phyloP scores from a whole-genome alignment of 164 flowering plant species.

The Piper longum region DNA sequence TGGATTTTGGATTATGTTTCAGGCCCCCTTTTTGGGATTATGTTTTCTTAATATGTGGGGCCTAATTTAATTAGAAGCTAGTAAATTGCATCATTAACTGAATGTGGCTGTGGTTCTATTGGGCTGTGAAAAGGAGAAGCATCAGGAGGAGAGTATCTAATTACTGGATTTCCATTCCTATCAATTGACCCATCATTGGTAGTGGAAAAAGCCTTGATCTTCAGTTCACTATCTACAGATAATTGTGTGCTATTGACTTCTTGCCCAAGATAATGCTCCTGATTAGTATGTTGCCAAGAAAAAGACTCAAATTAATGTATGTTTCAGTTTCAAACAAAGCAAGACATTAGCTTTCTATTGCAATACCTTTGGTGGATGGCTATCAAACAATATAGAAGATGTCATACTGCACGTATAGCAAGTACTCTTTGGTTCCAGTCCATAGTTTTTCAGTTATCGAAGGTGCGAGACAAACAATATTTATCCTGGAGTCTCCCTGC shows the following conservation, averaged over 20 bases:
- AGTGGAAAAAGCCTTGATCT: not conserved
- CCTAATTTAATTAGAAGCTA: too few relatives aligned
- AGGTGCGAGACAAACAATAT: not conserved
- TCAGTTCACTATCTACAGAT: constrained; percentile 2
- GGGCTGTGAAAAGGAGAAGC: too few relatives aligned
- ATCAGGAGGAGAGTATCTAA: too few relatives aligned
- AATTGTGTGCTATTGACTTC: not conserved
- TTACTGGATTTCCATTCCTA: constrained; percentile 7
- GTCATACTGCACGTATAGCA: not conserved
- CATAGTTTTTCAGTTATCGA: not conserved
- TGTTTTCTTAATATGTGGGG: too few relatives aligned
- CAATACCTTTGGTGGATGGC: not conserved
- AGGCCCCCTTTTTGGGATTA: too few relatives aligned
- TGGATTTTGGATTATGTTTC: too few relatives aligned
- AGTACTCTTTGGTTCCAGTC: not conserved
- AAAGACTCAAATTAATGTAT: not conserved
- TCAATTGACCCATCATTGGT: constrained; percentile 10
- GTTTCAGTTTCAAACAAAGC: not conserved
- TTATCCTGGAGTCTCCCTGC: not conserved
- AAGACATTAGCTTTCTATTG: not conserved
- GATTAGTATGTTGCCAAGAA: not conserved
- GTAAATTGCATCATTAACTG: too few relatives aligned
- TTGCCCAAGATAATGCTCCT: not conserved
- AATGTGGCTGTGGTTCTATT: too few relatives aligned
- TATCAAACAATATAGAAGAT: not conserved